Evolutionary conservation across 108 stramenopile species (phyloP), one percentile per base, ranked within the genome.

Genomic region (Heterococcus sp.): DNA sequence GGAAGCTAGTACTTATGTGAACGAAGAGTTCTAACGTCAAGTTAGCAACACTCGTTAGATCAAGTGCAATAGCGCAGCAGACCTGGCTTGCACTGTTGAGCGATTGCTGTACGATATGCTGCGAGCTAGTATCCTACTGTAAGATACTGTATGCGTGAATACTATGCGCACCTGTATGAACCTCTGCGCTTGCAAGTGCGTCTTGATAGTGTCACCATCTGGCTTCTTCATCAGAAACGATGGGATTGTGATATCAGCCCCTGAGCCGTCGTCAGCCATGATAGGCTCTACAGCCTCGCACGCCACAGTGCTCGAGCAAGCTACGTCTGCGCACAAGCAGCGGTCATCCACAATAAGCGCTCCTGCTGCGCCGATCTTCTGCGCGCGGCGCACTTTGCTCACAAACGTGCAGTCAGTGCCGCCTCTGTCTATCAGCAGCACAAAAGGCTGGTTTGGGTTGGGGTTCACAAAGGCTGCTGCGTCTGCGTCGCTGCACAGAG

Each of bases 201-300:
- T 30, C 72, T 77, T 78, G 66, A 84, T 68, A 26, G 8, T 8
- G 0, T 32, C 28, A 1, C 70, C 84, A 32, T 84, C 84, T 66
- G n/a, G 34, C 69, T 81, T 81, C 35, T 69, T 81, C 79, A 81
- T 81, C 28, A 81, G 65, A 30, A 81, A 81, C 66, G 71, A 72
- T 74, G 95, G 94, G 67, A 96, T 96, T 75, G 92, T 87, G 83
- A 96, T 91, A 87, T 96, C 95, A 28, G 86, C 81, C 4, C 95
- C 95, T 66, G 89, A 90, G 38, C 95, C 94, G 83, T 96, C 95
- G 80, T 96, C 95, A n/a, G 95, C 95, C 95, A 96, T 95, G 86
- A 94, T 93, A 37, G 95, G 95, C 85, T 95, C 95, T 28, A 40
- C 76, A 79, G 80, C 65, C 75, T 85, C 77, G 66, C 89, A 37